Base-by-base conservation (phyloP, 169 alveolate species). In the Plasmodium cynomolgi region DNA sequence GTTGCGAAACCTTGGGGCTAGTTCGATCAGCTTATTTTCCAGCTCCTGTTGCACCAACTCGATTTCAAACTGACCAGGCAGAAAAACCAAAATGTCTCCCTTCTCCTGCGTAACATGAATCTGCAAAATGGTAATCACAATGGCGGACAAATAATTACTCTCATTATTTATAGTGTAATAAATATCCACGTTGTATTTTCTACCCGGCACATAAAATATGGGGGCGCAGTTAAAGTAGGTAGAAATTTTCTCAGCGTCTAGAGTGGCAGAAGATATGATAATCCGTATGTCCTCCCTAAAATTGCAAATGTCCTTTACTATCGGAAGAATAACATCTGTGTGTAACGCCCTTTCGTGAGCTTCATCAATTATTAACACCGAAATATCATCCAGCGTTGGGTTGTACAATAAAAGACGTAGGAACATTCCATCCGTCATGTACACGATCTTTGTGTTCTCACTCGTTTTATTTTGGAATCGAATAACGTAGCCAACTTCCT, bases 361-460 rank as follows among this genome's bases (percentile, higher is more conserved):
- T 96, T 99, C 99, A 97, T 99, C 99, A 33, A 99, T 97, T 95
- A 99, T 98, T 81, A 99, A 86, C 26, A 98, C 99, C 1, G 99
- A 97, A 96, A 99, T 99, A 50, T 97, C 96, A 31, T 96, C 96
- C 73, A 99, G 95, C 73, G 97, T 98, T 5, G 99, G 99, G 83
- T 99, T 99, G 23, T 98, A 96, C 96, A 98, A 92, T 92, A 99
- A 98, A 95, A 99, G 99, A 33, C 99, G 97, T 73, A 99, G 96
- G 37, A 99, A 98, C 99, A 99, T 99, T 39, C 99, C 99, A 96
- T 99, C 99, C 20, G 99, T 99, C 99, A 99, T 99, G 96, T 99
- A 99, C 96, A 99, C 99, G 75, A 99, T 92, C 23, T 97, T 96
- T 20, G 99, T 99, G 41, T 93, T 95, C 79, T 98, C 99, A 82